These are phyloP conservation scores for Lodderomyces theae DNA, from an alignment of 1,139 yeast genomes.

Conservation along the genomic window DNA sequence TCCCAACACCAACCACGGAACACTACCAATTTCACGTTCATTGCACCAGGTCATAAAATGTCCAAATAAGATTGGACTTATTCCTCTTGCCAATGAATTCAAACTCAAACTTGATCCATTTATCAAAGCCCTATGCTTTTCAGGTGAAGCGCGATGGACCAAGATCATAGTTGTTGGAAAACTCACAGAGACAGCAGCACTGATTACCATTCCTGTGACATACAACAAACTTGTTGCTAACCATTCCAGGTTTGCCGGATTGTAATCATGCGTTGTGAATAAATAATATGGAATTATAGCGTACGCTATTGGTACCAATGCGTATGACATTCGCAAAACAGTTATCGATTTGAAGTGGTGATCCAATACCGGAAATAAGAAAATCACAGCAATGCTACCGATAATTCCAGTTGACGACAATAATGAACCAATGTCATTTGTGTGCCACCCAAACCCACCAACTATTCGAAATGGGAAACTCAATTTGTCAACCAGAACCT, in stretches of 20 bases:
- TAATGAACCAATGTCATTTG: constrained; percentile 52
- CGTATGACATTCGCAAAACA: constrained; percentile 40
- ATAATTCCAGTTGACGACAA: constrained; percentile 56
- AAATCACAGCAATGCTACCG: constrained; percentile 51
- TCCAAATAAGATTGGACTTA: constrained; percentile 63
- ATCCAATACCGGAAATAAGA: constrained; percentile 57
- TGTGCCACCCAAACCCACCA: constrained; percentile 33
- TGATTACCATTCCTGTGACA: constrained; percentile 26
- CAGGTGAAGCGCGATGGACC: constrained; percentile 48
- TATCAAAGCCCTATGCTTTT: constrained; percentile 46
- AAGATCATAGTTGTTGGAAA: constrained; percentile 44
- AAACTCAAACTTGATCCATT: constrained; percentile 51
- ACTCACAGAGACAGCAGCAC: constrained; percentile 31
- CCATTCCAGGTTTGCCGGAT: constrained; percentile 23
- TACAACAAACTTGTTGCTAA: constrained; percentile 25
- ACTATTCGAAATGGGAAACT: constrained; percentile 34
- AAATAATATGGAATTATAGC: constrained; percentile 49
- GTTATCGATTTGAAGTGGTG: constrained; percentile 44
- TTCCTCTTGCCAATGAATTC: constrained; percentile 53
- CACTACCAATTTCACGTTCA: constrained; percentile 39
- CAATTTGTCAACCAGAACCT: constrained; percentile 27
- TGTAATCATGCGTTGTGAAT: constrained; percentile 37
- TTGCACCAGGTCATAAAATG: constrained; percentile 50
- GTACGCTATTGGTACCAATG: constrained; percentile 48
- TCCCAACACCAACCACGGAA: constrained; percentile 51